A percentile compares a stretch with the other conserved stretches of the same genome.
phyloP scores from a whole-genome alignment of 306 rosid species.

The Cucurbita pepo region DNA sequence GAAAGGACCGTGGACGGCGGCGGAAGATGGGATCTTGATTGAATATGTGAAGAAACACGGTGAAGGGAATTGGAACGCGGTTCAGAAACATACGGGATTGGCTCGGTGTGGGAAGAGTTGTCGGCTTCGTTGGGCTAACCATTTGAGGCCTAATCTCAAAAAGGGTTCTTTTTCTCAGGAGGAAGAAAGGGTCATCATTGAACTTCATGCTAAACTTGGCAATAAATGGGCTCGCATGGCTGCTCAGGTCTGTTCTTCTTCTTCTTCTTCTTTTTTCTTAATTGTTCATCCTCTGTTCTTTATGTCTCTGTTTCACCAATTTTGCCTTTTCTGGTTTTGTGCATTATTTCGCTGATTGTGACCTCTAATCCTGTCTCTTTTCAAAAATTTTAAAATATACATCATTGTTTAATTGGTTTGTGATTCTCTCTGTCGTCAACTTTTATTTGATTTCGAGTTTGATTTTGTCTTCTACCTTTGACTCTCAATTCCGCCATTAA shows the following conservation, averaged over 20 bases:
- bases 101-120: constrained; percentile 77
- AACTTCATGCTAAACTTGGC: constrained; percentile 68
- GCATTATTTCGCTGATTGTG: not conserved
- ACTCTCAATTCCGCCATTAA: not conserved
- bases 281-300: not conserved
- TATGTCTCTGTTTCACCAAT: not conserved
- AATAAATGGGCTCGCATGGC: constrained; percentile 96
- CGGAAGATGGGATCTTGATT: constrained; percentile 39
- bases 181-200: constrained; percentile 43
- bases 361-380: not conserved
- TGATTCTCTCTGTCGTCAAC: not conserved
- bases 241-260: constrained; percentile 26
- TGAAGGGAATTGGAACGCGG: constrained; percentile 82
- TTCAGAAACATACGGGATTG: constrained; percentile 48
- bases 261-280: no score
- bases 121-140: constrained; percentile 83
- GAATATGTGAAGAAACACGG: constrained; percentile 58
- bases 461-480: not conserved
- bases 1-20: constrained; percentile 76
- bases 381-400: no score
- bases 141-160: constrained; percentile 64
- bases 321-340: not conserved
- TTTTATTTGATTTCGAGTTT: constrained; percentile 3
- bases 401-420: not conserved
- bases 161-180: constrained; percentile 49